Percentiles rank a stretch among this genome's conserved stretches.
phyloP scores from a whole-genome alignment of 2,329 filamentous ascomycete genomes.

The Cladosporium austrohemisphaericum region DNA sequence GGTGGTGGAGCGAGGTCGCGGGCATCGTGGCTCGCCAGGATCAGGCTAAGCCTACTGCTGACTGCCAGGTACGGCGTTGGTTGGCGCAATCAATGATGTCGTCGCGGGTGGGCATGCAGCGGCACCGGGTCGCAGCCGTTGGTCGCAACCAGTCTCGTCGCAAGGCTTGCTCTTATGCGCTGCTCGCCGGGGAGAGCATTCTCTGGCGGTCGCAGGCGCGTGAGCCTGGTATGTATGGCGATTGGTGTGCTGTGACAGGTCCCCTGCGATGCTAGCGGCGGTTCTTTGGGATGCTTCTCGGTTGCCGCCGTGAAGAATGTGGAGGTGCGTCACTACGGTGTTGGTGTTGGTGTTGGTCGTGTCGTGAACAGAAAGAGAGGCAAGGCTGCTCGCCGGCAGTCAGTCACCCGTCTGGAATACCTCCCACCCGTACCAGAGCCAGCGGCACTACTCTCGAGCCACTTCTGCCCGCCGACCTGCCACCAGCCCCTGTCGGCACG shows the following conservation, averaged over 20 bases:
- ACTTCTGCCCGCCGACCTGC: conserved; percentile 1
- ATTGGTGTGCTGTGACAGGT: not conserved
- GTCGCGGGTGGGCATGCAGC: not conserved
- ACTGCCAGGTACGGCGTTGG: not conserved
- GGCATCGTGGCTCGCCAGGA: not conserved
- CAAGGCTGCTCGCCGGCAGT: too few species aligned
- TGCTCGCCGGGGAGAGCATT: not conserved
- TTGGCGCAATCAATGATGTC: not conserved
- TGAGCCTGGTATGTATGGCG: not conserved
- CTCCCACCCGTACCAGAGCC: too few species aligned
- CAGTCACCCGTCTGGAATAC: too few species aligned
- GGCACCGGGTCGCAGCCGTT: not conserved
- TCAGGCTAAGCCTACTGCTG: not conserved
- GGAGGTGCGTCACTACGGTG: not conserved
- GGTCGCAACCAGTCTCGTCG: conserved; percentile 3
- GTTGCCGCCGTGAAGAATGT: not conserved
- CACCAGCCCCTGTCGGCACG: conserved; percentile 8
- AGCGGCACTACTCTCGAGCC: too few species aligned
- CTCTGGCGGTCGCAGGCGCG: not conserved
- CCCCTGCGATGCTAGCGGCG: not conserved
- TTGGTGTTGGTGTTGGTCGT: too few species aligned
- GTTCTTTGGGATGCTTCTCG: not conserved
- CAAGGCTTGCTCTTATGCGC: conserved; percentile 9
- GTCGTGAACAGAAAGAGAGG: too few species aligned
- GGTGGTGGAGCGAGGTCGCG: conserved; percentile 4